These are phyloP conservation scores for Scleroderma citrinum DNA, from an alignment of 768 basidiomycete species.

Conservation along the genomic window DNA sequence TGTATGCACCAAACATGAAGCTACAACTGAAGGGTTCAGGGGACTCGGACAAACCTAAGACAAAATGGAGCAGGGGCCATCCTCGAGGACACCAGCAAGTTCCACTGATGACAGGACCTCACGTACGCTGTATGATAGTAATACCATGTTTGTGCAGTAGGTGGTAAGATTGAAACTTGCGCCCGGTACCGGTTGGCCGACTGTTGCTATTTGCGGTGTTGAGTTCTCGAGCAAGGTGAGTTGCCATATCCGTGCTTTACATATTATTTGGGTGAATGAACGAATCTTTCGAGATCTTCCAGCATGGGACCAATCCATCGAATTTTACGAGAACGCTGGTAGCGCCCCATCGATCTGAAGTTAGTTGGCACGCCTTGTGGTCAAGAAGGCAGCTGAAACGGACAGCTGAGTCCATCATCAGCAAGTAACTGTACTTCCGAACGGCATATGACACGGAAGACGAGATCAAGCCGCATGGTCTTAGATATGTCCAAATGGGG, in stretches of 20 bases:
- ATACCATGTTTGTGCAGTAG: too few species aligned
- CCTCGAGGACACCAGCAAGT: too few species aligned
- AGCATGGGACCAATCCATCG: neutral
- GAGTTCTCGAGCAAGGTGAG: neutral
- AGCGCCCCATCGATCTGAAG: neutral
- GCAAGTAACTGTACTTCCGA: neutral
- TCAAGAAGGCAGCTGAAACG: neutral
- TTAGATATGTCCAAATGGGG: neutral
- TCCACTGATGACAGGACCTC: too few species aligned
- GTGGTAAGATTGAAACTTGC: too few species aligned
- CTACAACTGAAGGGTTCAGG: too few species aligned
- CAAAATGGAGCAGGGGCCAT: too few species aligned
- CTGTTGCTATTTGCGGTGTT: neutral
- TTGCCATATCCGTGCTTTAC: neutral
- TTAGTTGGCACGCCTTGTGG: neutral
- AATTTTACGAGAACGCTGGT: neutral
- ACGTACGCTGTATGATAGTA: too few species aligned
- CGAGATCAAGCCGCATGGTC: neutral
- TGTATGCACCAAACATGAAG: too few species aligned
- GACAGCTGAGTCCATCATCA: neutral
- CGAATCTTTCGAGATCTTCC: too few species aligned
- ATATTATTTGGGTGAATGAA: neutral
- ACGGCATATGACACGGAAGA: neutral
- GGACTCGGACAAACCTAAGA: too few species aligned
- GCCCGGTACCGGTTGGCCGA: neutral